Evolutionary conservation across 768 basidiomycete genomes (phyloP).

Genomic region (Kondoa malvinella): DNA sequence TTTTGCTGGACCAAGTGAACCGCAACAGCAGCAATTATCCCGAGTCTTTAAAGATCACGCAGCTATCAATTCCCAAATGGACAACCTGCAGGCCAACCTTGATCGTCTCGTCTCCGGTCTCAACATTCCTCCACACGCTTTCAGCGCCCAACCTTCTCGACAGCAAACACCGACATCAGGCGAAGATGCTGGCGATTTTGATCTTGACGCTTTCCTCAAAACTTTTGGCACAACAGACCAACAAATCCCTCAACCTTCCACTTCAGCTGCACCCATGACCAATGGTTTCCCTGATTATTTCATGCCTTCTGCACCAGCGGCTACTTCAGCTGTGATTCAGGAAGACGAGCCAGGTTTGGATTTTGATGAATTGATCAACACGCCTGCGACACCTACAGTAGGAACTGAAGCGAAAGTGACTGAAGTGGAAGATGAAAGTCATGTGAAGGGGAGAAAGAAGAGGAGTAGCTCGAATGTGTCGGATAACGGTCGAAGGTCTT

Average conservation of each 20-base stretch:
- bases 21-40: neutral
- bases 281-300: neutral
- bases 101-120: neutral
- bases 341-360: neutral
- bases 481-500: neutral
- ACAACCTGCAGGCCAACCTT: neutral
- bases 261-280: neutral
- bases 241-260: neutral
- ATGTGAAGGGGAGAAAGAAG: neutral
- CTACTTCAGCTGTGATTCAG: neutral
- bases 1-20: neutral
- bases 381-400: neutral
- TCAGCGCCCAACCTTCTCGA: neutral
- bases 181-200: slow-evolving; percentile 3
- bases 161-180: neutral
- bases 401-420: neutral
- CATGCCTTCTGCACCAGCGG: neutral
- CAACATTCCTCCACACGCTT: neutral
- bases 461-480: neutral
- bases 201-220: slow-evolving; percentile 3
- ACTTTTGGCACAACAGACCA: neutral
- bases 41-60: neutral
- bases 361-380: neutral
- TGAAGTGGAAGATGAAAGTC: neutral
- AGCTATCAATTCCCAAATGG: neutral